phyloP scores from a whole-genome alignment of 805 yeast species.

The Diddensiella caesifluorescens region DNA sequence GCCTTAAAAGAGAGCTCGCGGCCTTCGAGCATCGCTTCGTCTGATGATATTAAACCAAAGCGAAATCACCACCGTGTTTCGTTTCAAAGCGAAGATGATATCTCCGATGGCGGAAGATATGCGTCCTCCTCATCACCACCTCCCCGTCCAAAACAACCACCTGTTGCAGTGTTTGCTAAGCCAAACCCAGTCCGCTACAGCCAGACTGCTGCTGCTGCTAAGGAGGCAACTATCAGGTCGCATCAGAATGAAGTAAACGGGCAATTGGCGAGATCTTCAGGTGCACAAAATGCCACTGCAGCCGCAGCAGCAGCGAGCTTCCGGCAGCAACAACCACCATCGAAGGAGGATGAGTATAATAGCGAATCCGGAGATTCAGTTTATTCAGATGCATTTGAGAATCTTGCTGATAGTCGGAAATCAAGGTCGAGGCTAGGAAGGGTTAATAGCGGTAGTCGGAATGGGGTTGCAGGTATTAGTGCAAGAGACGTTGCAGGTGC shows the following conservation, averaged over 20 bases:
- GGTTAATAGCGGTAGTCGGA: background rate
- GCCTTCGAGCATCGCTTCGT: conserved; percentile 14
- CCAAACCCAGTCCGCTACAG: background rate
- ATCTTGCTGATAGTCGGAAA: background rate
- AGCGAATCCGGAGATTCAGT: conserved; percentile 20
- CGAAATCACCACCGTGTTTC: conserved; percentile 6
- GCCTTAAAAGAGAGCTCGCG: conserved; percentile 26
- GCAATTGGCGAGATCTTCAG: conserved; percentile 4
- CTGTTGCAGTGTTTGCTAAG: background rate
- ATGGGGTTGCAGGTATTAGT: conserved; percentile 1
- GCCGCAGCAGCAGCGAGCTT: conserved; percentile 15
- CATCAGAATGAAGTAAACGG: conserved; percentile 11
- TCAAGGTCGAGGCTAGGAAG: background rate
- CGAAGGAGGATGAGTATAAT: conserved; percentile 1
- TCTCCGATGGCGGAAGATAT: background rate
- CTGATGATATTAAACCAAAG: conserved; percentile 6
- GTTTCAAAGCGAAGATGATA: conserved; percentile 6
- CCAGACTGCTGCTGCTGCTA: conserved; percentile 10
- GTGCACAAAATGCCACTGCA: conserved; percentile 12
- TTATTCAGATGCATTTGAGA: conserved; percentile 23
- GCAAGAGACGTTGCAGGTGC: conserved; percentile 1
- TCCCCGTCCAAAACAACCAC: no score
- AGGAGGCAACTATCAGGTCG: conserved; percentile 6
- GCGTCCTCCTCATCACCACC: background rate
- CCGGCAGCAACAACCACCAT: conserved; percentile 5